Percentiles rank a stretch among this genome's conserved stretches.
phyloP scores from a whole-genome alignment of 306 rosid species.

The Canavalia gladiata region DNA sequence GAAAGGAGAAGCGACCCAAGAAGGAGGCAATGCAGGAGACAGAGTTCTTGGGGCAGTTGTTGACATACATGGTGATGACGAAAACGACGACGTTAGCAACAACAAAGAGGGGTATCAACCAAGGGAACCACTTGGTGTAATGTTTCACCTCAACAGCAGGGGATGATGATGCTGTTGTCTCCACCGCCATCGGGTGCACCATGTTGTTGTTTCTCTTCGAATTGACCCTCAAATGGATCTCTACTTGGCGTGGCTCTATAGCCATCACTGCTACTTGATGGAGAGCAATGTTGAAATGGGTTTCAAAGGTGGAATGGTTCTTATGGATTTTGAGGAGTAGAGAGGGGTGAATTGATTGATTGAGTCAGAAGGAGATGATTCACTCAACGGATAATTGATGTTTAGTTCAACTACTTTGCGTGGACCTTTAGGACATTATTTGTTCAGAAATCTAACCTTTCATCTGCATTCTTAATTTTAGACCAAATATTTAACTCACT shows the following conservation, averaged over 20 bases:
- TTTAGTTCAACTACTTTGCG: slow-evolving; percentile 15
- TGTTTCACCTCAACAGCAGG: slow-evolving; percentile 46
- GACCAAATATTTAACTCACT: no score
- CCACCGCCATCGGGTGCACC: slow-evolving; percentile 72
- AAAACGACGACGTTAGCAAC: slow-evolving; percentile 69
- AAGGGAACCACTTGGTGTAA: slow-evolving; percentile 75
- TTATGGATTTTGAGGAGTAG: neutral
- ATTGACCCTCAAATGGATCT: slow-evolving; percentile 52
- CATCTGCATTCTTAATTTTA: no score
- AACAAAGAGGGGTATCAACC: slow-evolving; percentile 78
- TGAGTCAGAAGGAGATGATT: slow-evolving; percentile 2
- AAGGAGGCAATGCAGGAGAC: slow-evolving; percentile 77
- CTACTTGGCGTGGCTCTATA: slow-evolving; percentile 49
- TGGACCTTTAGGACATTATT: neutral
- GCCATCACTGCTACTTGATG: slow-evolving; percentile 42
- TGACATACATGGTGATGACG: slow-evolving; percentile 83
- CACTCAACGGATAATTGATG: neutral
- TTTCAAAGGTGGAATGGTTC: neutral
- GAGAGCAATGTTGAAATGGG: no score
- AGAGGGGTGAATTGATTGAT: neutral
- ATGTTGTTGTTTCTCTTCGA: slow-evolving; percentile 37
- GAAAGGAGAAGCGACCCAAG: slow-evolving; percentile 85
- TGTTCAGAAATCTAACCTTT: no score
- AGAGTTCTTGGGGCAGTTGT: slow-evolving; percentile 87
- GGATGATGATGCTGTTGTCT: neutral